Conservation (phyloP, 352 stramenopile genomes). For the Globisporangium spinosum region DNA sequence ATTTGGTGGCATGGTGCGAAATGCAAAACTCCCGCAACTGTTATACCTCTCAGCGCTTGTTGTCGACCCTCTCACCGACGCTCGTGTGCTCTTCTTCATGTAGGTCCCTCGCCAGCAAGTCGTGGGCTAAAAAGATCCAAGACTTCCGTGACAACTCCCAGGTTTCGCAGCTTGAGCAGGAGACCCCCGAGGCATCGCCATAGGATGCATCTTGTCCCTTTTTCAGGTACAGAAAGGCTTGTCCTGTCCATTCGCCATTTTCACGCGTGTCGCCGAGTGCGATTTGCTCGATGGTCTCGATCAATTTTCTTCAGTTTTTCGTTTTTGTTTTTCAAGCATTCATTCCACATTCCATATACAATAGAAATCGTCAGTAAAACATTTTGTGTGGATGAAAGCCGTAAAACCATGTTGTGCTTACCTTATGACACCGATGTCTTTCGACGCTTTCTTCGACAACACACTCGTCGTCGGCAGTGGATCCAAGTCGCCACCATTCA, state of each 20-base stretch:
- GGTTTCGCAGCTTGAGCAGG: not conserved
- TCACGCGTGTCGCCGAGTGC: slow-evolving; percentile 18
- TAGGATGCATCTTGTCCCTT: not conserved
- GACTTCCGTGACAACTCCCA: slow-evolving; percentile 19
- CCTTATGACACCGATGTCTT: slow-evolving; percentile 38
- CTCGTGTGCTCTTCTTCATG: not conserved
- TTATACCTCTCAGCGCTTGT: not conserved
- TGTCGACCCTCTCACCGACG: not conserved
- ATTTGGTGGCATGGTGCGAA: slow-evolving; percentile 36
- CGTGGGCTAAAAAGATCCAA: slow-evolving; percentile 30
- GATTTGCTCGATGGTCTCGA: slow-evolving; percentile 43
- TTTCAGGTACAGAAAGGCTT: not conserved
- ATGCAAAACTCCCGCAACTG: not conserved
- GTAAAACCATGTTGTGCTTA: slow-evolving; percentile 20
- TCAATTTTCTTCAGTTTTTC: slow-evolving; percentile 24
- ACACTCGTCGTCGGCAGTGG: slow-evolving; percentile 3
- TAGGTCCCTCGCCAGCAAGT: slow-evolving; percentile 46
- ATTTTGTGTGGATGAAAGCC: not conserved
- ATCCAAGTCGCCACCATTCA: not conserved
- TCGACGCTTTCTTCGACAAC: slow-evolving; percentile 38
- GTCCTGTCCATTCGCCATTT: not conserved
- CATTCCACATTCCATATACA: slow-evolving; percentile 1
- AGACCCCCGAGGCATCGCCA: slow-evolving; percentile 8
- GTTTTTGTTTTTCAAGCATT: slow-evolving; percentile 1
- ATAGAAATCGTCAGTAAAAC: not conserved